Conservation (phyloP, 2,329 filamentous ascomycete genomes). For the Neopestalotiopsis clavispora region DNA sequence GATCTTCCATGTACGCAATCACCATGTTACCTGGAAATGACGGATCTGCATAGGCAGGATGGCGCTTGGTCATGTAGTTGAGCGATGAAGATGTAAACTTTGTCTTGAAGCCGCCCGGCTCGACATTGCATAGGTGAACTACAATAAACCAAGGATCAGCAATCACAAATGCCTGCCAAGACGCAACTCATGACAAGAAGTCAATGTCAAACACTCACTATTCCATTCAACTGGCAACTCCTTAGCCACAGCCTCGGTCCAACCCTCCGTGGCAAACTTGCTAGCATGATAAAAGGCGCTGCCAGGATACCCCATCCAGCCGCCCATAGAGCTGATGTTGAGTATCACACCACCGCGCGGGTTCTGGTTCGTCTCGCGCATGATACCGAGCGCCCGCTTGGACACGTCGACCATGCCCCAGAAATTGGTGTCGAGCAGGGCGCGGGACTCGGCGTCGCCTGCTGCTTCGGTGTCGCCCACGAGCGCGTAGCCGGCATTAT, state of each 20-base stretch:
- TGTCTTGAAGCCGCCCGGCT: constrained; percentile 46
- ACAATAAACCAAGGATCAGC: not conserved
- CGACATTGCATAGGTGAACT: constrained; percentile 47
- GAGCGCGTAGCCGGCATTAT: constrained; percentile 37
- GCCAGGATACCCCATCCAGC: constrained; percentile 35
- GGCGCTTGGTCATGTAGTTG: constrained; percentile 38
- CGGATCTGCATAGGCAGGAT: constrained; percentile 44
- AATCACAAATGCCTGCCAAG: no score
- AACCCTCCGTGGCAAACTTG: constrained; percentile 29
- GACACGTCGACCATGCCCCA: constrained; percentile 47
- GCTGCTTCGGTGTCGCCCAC: constrained; percentile 36
- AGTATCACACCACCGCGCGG: constrained; percentile 54
- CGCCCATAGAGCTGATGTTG: constrained; percentile 60
- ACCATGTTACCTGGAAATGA: constrained; percentile 31
- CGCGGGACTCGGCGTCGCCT: constrained; percentile 36
- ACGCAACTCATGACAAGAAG: no score
- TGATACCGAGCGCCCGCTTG: constrained; percentile 39
- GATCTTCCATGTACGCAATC: constrained; percentile 32
- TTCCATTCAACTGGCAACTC: constrained; percentile 28
- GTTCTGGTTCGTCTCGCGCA: constrained; percentile 40
- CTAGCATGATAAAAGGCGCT: constrained; percentile 28
- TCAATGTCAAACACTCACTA: no score
- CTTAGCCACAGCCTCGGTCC: constrained; percentile 26
- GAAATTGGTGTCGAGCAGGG: constrained; percentile 48
- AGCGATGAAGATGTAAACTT: constrained; percentile 37